Evolutionary conservation across 352 stramenopile genomes (phyloP).

Genomic region (Globisporangium orthogonon): DNA sequence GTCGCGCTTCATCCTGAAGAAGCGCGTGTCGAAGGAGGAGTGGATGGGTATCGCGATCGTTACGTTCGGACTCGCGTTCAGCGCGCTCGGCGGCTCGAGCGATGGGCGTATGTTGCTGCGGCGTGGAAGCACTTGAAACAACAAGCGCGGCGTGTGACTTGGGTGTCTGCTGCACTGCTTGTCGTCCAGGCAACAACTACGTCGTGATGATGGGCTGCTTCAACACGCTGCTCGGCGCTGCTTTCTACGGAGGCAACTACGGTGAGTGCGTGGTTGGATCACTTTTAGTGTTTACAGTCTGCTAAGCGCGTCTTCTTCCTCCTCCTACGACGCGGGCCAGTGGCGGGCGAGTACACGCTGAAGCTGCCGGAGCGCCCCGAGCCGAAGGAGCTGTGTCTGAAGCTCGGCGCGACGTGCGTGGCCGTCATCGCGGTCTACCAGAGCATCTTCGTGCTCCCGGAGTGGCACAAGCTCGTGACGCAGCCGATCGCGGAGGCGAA

Average conservation of each 20-base stretch:
- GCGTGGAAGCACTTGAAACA: too few species aligned
- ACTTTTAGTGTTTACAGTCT: too few species aligned
- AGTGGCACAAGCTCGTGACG: slow-evolving; percentile 71
- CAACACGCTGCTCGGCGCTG: slow-evolving; percentile 73
- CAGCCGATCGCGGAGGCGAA: slow-evolving; percentile 68
- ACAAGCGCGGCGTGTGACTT: too few species aligned
- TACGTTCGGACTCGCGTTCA: slow-evolving; percentile 80
- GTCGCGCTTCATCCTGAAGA: slow-evolving; percentile 71
- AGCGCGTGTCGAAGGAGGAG: slow-evolving; percentile 61
- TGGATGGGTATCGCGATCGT: slow-evolving; percentile 80
- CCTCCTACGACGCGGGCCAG: slow-evolving; percentile 9
- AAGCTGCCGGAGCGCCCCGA: slow-evolving; percentile 69
- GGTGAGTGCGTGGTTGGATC: slow-evolving; percentile 13
- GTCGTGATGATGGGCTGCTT: slow-evolving; percentile 83
- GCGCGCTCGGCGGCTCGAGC: slow-evolving; percentile 61
- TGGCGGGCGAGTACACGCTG: slow-evolving; percentile 77
- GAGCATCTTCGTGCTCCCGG: slow-evolving; percentile 69
- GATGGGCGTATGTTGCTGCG: slow-evolving; percentile 23
- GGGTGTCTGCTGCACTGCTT: background rate
- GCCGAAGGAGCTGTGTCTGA: slow-evolving; percentile 72
- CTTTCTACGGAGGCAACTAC: slow-evolving; percentile 85
- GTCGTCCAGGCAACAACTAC: slow-evolving; percentile 32
- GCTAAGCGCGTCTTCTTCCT: too few species aligned
- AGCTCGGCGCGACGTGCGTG: slow-evolving; percentile 69
- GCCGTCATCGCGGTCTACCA: slow-evolving; percentile 76